phyloP scores from a whole-genome alignment of 2,329 filamentous ascomycete genomes.

The Fusarium zealandicum region DNA sequence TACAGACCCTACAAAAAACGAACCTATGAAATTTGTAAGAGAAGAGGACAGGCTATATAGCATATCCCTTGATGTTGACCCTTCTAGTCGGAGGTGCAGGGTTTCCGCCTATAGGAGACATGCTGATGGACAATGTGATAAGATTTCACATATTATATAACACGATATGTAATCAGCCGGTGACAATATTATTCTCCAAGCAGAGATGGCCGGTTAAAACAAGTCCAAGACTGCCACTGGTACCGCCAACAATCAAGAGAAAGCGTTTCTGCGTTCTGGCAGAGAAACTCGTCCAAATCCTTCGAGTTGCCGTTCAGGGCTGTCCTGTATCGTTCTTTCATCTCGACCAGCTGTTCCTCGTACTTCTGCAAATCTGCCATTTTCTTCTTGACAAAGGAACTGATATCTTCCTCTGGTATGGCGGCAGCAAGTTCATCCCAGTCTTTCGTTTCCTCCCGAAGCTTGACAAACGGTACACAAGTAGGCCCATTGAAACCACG shows the following conservation, averaged over 20 bases:
- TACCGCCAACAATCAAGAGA: conserved; percentile 1
- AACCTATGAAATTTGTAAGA: too few relatives aligned
- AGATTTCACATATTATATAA: too few relatives aligned
- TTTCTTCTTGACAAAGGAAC: neutral
- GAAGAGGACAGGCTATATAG: too few relatives aligned
- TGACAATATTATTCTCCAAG: neutral
- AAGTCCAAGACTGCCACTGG: conserved; percentile 11
- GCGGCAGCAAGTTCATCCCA: conserved; percentile 9
- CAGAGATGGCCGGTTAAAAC: neutral
- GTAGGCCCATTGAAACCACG: conserved; percentile 1
- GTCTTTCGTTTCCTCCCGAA: neutral
- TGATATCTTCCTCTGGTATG: neutral
- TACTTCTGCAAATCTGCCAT: conserved; percentile 4
- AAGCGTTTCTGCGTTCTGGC: neutral
- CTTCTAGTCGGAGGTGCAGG: too few relatives aligned
- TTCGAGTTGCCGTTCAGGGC: neutral
- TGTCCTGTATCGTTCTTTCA: conserved; percentile 4
- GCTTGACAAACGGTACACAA: neutral
- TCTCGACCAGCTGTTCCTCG: neutral
- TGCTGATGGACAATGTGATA: too few relatives aligned
- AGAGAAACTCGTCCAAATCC: conserved; percentile 1
- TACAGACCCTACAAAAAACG: too few relatives aligned
- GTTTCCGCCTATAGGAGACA: too few relatives aligned
- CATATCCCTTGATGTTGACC: too few relatives aligned
- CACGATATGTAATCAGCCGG: too few relatives aligned